Base-by-base conservation (phyloP, 2,329 filamentous ascomycete genomes). In the Lachnellula hyalina region DNA sequence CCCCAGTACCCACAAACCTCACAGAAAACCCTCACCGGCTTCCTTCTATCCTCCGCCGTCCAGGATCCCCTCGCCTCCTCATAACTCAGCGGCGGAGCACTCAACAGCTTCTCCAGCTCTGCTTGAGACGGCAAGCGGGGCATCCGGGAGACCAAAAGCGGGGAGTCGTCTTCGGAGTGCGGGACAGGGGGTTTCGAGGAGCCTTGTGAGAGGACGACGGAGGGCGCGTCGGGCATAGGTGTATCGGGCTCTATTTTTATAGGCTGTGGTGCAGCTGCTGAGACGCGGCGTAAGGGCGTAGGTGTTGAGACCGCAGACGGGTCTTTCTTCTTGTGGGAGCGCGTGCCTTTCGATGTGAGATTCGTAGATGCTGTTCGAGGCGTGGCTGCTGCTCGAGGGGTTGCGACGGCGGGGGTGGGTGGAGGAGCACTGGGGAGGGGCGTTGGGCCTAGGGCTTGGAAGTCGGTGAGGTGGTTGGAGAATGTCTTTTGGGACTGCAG, bases 1-100 rank as follows among this genome's bases (percentile, higher is more conserved):
- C 88, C 89, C 88, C 89, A 92, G 71, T 91, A 92, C 14, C 89
- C 89, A 67, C 89, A 93, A 34, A 90, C 83, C 67, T 86, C 86
- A 71, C 89, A 93, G 69, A 92, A 93, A 36, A 75, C 74, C 56
- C 87, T 76, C 47, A 75, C 74, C 2, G 86, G 85, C 59, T 83
- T 83, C 64, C 65, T 70, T 40, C 53, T 55, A 56, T 70, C 74
- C 38, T 72, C 72, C 8, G 69, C 68, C n/a, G 64, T 65, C 73
- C 73, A 78, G 28, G 62, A 66, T 2, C 76, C 81, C 51, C 76
- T 72, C 40, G 85, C 84, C 62, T 89, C 86, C 47, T 80, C 75
- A 70, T 90, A 92, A 38, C 76, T 83, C 52, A 91, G 72, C 47
- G 87, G 83, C 50, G 86, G 83, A 7, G 79, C 80, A 21, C 78